Evolutionary conservation across 176 grass and related monocot genomes (phyloP).

Genomic region (Aechmea fasciata): DNA sequence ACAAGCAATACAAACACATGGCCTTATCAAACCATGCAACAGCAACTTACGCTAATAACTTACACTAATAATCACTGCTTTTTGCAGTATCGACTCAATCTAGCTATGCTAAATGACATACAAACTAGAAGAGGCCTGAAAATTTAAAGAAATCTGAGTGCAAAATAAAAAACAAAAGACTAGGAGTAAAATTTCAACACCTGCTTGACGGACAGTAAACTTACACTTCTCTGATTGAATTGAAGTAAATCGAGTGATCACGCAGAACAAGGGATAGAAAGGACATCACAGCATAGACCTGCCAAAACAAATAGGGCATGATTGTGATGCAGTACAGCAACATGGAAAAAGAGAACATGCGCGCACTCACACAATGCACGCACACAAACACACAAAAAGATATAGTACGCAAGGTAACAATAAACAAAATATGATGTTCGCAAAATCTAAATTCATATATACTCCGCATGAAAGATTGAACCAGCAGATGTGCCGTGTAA

Average conservation of each 20-base stretch:
- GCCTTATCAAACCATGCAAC: neutral
- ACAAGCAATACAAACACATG: too few species aligned
- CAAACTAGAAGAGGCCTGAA: too few species aligned
- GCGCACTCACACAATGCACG: too few species aligned
- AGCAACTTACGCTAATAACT: neutral
- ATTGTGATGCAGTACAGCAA: neutral
- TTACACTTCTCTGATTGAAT: slow-evolving; percentile 94
- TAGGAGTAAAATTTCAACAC: neutral
- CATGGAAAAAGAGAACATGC: neutral
- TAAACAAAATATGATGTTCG: too few species aligned
- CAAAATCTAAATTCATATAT: too few species aligned
- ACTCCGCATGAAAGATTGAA: too few species aligned
- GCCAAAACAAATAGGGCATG: slow-evolving; percentile 11
- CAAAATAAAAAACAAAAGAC: neutral
- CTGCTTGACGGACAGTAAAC: slow-evolving; percentile 9
- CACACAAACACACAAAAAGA: too few species aligned
- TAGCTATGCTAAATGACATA: too few species aligned
- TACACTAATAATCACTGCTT: too few species aligned
- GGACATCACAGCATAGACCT: slow-evolving; percentile 98
- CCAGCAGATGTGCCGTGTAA: too few species aligned
- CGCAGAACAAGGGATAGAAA: slow-evolving; percentile 74
- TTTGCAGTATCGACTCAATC: too few species aligned
- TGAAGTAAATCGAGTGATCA: slow-evolving; percentile 69
- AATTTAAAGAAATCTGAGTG: neutral
- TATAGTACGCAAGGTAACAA: too few species aligned